Evolutionary conservation across 2,329 filamentous ascomycete genomes (phyloP).

Genomic region (Hyphodiscus sp.): DNA sequence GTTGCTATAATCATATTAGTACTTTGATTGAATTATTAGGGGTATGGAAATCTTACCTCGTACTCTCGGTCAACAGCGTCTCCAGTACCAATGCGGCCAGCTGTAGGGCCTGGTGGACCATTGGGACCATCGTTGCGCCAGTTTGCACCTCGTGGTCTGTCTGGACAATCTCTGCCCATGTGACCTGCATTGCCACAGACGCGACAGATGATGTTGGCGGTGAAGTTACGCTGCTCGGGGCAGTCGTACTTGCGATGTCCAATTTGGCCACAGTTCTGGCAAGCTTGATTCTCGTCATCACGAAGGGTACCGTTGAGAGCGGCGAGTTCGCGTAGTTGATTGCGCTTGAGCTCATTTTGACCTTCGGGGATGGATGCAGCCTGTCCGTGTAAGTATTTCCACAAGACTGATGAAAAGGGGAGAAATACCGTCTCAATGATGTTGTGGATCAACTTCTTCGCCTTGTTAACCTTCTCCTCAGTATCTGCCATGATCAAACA

Average conservation of each 20-base stretch:
- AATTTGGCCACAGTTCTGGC: constrained; percentile 98
- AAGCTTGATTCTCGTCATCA: constrained; percentile 98
- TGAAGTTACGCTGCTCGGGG: constrained; percentile 95
- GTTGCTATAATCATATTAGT: constrained; percentile 56
- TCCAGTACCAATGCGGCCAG: constrained; percentile 63
- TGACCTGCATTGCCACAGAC: constrained; percentile 97
- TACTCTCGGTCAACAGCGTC: constrained; percentile 91
- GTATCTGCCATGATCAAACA: constrained; percentile 99
- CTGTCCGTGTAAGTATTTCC: constrained; percentile 42
- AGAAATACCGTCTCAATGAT: constrained; percentile 90
- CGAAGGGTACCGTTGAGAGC: constrained; percentile 97
- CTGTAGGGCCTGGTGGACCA: constrained; percentile 41
- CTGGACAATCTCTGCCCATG: constrained; percentile 96
- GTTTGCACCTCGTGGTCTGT: constrained; percentile 69
- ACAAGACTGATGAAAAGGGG: neutral
- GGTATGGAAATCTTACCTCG: constrained; percentile 57
- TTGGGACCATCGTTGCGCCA: constrained; percentile 74
- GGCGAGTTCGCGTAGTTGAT: constrained; percentile 94
- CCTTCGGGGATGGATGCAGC: constrained; percentile 97
- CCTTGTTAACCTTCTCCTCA: constrained; percentile 99
- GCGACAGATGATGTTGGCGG: constrained; percentile 98
- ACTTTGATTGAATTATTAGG: neutral
- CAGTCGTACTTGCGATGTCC: constrained; percentile 99
- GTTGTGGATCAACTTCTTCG: constrained; percentile 96
- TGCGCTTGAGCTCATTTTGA: constrained; percentile 97